Evolutionary conservation across 2,329 filamentous ascomycete species (phyloP).

Genomic region (Xenoacremonium recifei): DNA sequence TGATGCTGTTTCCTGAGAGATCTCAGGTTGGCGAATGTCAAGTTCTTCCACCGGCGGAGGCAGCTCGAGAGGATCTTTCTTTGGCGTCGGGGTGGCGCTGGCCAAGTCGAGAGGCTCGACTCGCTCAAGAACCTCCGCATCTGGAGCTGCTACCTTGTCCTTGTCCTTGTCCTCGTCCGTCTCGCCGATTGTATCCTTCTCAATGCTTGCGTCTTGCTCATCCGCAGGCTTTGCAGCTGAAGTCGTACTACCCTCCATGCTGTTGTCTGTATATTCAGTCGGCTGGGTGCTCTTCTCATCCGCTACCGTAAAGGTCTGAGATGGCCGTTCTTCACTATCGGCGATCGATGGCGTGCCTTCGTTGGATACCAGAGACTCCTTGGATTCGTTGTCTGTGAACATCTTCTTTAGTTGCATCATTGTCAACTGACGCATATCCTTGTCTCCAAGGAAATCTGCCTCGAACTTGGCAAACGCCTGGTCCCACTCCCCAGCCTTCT

Average conservation of each 20-base stretch:
- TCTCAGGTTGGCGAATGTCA: constrained; percentile 2
- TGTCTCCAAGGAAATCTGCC: constrained; percentile 90
- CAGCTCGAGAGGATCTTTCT: constrained; percentile 14
- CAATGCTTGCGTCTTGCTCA: too few relatives aligned
- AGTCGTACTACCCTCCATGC: constrained; percentile 30
- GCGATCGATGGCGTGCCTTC: constrained; percentile 62
- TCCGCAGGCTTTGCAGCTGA: constrained; percentile 24
- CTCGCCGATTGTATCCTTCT: too few relatives aligned
- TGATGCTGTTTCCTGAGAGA: constrained; percentile 10
- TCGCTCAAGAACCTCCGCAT: constrained; percentile 40
- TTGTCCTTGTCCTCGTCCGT: constrained; percentile 20
- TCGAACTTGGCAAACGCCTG: constrained; percentile 88
- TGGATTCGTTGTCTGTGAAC: constrained; percentile 86
- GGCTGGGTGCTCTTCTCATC: constrained; percentile 48
- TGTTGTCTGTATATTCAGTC: constrained; percentile 37
- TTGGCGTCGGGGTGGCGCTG: constrained; percentile 28
- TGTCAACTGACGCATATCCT: constrained; percentile 89
- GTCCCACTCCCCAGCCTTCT: constrained; percentile 93
- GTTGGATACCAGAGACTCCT: constrained; percentile 67
- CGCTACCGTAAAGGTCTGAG: constrained; percentile 44
- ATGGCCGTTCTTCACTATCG: constrained; percentile 47
- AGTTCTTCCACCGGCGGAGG: constrained; percentile 5
- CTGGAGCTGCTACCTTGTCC: constrained; percentile 27
- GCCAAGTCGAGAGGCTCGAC: constrained; percentile 52
- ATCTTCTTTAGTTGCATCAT: constrained; percentile 92